These are phyloP conservation scores for Dothideomycetes sp. DNA, from an alignment of 2,329 filamentous ascomycete species.

Conservation along the genomic window DNA sequence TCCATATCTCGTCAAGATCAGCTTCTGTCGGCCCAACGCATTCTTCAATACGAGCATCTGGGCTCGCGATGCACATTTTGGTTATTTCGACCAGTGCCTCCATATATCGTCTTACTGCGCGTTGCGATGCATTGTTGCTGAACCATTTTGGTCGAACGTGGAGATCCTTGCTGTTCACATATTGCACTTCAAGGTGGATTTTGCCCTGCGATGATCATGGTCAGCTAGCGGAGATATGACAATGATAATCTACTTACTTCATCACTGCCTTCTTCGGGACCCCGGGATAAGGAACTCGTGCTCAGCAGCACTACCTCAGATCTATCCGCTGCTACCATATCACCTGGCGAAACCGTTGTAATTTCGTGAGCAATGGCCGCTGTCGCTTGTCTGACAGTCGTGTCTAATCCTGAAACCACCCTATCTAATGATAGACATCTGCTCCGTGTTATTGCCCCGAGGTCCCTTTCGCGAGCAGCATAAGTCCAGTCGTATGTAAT, in stretches of 20 bases:
- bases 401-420: conserved; percentile 23
- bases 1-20: conserved; percentile 13
- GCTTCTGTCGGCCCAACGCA: conserved; percentile 2
- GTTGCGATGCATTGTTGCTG: conserved; percentile 7
- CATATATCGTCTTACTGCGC: conserved; percentile 8
- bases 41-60: conserved; percentile 16
- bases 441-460: conserved; percentile 11
- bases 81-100: conserved; percentile 9
- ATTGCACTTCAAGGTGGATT: conserved; percentile 1
- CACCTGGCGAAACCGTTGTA: conserved; percentile 11
- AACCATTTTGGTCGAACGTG: conserved; percentile 6
- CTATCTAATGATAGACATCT: conserved; percentile 20
- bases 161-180: conserved; percentile 1
- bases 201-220: no score
- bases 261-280: conserved; percentile 1
- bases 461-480: conserved; percentile 9
- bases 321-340: background rate
- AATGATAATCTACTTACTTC: no score
- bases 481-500: conserved; percentile 31
- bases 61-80: conserved; percentile 4
- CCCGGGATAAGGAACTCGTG: conserved; percentile 3
- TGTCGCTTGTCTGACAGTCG: conserved; percentile 18
- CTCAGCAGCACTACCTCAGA: conserved; percentile 6
- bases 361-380: conserved; percentile 16
- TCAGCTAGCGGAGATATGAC: no score